Base-by-base conservation (phyloP, 169 alveolate genomes). In the Plasmodium inui region DNA sequence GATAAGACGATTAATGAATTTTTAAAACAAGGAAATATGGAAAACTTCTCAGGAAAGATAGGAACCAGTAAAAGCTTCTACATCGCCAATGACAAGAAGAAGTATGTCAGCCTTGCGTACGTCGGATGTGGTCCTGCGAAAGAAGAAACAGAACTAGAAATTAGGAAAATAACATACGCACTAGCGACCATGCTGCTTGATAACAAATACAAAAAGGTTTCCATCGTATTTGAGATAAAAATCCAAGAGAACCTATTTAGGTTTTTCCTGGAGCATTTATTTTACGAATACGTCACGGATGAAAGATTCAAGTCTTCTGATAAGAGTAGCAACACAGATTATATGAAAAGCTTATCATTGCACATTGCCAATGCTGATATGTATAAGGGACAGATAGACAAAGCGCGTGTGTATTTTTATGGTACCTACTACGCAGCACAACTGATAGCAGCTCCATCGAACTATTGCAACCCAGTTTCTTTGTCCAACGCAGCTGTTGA, bases 371-470 rank as follows among this genome's bases (percentile, higher is more conserved):
- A 89, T 89, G 90, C 89, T 4, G 37, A 79, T 39, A 2, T 39
- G n/a, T 89, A 67, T 80, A 70, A 67, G 3, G 32, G 19, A 26
- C 76, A 89, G 55, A 22, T 89, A 8, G 84, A 89, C 17, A 89
- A 81, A 80, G 28, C 91, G 1, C 91, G 83, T 30, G 73, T 81
- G 3, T 89, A 80, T 89, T 89, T 37, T 70, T 70, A 28, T 19
- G 94, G 91, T 28, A 89, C 91, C 8, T 81, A 89, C 72, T 80
- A 70, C 71, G 96, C 98, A 14, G 71, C 96, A 4, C 97, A 97
- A 84, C 95, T 97, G 14, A 96, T 96, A 0, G 82, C 98, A 5
- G 97, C 98, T 10, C 98, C 98, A 71, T 94, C 98, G 50, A 97
- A 97, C 88, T 97, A 97, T 67, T 96, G 97, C 37, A 95, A 97